Percentiles rank a stretch among this genome's conserved stretches.
These are phyloP conservation scores for Boletus fagicola DNA, from an alignment of 768 basidiomycete species.

Conservation along the genomic window DNA sequence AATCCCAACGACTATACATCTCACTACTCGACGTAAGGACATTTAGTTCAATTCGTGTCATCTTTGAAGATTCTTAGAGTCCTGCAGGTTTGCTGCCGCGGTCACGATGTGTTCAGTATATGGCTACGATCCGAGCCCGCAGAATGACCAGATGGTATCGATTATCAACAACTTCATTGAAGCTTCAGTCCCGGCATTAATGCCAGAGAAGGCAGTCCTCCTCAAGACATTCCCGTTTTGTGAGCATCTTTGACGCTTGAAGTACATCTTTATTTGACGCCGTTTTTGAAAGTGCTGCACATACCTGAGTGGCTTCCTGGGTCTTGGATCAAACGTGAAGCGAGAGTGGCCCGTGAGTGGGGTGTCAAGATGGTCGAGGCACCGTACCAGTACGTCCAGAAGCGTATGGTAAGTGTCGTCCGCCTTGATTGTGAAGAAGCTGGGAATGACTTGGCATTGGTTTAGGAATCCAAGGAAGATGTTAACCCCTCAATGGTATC, in stretches of 20 bases:
- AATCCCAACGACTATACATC: conserved; percentile 1
- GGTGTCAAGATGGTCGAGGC: background rate
- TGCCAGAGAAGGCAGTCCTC: no score
- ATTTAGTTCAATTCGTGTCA: background rate
- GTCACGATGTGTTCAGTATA: conserved; percentile 21
- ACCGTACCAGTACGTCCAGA: background rate
- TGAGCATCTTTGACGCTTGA: no score
- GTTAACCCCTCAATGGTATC: background rate
- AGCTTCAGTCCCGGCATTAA: background rate
- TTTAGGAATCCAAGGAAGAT: background rate
- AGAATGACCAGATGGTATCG: conserved; percentile 16
- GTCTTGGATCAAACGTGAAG: background rate
- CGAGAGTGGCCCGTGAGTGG: background rate
- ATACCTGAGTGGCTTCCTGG: no score
- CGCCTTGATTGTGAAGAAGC: background rate
- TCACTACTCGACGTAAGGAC: conserved; percentile 13
- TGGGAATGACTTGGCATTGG: background rate
- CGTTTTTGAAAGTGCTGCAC: no score
- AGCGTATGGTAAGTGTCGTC: background rate
- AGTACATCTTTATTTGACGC: no score
- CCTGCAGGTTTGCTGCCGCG: conserved; percentile 31
- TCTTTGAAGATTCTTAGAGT: background rate
- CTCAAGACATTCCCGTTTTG: no score
- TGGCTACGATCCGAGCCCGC: conserved; percentile 10
- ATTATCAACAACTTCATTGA: conserved; percentile 10